Conservation (phyloP, 306 rosid species). For the Prunus padus region DNA sequence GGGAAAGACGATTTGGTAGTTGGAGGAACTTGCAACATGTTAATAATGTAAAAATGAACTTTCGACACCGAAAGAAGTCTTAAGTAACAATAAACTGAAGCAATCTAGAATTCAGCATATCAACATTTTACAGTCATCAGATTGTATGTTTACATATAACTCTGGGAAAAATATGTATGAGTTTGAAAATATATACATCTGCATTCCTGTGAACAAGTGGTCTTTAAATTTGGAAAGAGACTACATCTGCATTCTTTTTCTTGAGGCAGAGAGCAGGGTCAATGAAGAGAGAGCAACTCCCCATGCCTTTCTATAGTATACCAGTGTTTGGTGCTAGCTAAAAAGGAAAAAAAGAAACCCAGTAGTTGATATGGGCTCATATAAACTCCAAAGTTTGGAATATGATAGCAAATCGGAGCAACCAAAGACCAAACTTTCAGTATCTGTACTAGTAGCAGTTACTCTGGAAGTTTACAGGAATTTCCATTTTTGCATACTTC, state of each 20-base stretch:
- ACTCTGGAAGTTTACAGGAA: constrained; percentile 44
- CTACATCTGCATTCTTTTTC: neutral
- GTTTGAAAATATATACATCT: neutral
- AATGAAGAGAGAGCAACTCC: neutral
- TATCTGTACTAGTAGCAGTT: neutral
- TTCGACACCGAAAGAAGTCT: neutral
- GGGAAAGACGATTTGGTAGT: neutral
- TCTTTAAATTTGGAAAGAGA: too few species aligned
- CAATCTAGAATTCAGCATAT: neutral
- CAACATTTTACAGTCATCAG: neutral
- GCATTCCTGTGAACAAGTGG: neutral
- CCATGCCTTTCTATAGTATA: neutral
- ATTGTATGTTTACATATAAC: neutral
- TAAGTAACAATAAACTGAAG: neutral
- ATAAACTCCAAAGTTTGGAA: neutral
- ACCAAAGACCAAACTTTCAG: neutral
- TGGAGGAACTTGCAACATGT: too few species aligned
- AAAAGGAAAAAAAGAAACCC: neutral
- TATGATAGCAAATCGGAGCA: neutral
- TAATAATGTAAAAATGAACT: neutral
- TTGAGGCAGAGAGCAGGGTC: neutral
- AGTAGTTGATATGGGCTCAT: neutral
- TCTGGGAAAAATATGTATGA: neutral
- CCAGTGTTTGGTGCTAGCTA: neutral
- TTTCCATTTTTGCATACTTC: constrained; percentile 62